Percentiles rank a stretch among this genome's conserved stretches.
Conservation (phyloP, 768 basidiomycete genomes). For the Dendrothele bispora region DNA sequence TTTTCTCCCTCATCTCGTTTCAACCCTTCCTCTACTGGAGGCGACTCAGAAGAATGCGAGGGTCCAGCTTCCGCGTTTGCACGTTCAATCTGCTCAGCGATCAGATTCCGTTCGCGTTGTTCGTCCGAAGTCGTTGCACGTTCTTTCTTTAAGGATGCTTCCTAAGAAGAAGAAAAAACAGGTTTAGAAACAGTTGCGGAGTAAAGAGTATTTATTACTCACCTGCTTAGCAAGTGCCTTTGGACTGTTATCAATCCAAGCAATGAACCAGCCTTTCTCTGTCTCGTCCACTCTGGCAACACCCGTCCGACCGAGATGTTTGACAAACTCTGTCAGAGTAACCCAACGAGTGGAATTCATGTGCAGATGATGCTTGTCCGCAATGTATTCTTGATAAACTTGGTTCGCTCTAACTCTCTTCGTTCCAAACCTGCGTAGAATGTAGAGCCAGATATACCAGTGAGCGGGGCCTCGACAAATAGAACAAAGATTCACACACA, state of each 20-base stretch:
- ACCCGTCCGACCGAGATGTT: conserved; percentile 83
- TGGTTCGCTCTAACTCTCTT: conserved; percentile 93
- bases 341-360: conserved; percentile 99
- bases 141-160: conserved; percentile 90
- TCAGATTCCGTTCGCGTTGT: conserved; percentile 85
- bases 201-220: conserved; percentile 20
- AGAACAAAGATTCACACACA: no score
- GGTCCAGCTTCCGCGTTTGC: conserved; percentile 57
- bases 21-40: conserved; percentile 55
- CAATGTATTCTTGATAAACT: conserved; percentile 97
- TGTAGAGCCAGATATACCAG: conserved; percentile 3
- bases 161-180: conserved; percentile 37
- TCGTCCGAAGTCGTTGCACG: conserved; percentile 90
- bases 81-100: conserved; percentile 92
- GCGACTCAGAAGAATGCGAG: conserved; percentile 31
- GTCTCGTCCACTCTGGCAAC: conserved; percentile 95
- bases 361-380: conserved; percentile 91
- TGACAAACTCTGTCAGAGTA: conserved; percentile 93
- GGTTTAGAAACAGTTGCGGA: conserved; percentile 4
- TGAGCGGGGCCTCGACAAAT: background rate
- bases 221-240: conserved; percentile 91
- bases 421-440: conserved; percentile 70
- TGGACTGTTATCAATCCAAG: conserved; percentile 97
- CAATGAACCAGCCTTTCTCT: conserved; percentile 97
- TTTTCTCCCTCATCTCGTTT: conserved; percentile 78